Evolutionary conservation across 2,329 filamentous ascomycete genomes (phyloP).

Genomic region (Sporothrix phasma): DNA sequence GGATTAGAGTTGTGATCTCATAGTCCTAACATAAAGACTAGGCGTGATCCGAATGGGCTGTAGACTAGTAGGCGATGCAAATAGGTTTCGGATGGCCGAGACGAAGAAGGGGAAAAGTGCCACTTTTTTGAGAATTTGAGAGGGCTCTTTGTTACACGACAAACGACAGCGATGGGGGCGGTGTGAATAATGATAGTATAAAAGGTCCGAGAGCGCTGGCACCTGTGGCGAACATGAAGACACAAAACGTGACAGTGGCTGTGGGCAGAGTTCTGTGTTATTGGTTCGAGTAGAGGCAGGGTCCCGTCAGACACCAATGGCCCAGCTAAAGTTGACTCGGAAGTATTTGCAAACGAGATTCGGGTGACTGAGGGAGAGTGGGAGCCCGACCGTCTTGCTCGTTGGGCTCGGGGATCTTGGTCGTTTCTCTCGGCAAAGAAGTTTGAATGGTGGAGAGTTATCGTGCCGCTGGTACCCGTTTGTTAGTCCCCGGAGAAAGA

Average conservation of each 20-base stretch:
- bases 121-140: neutral
- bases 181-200: conserved; percentile 12
- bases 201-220: neutral
- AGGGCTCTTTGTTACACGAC: conserved; percentile 1
- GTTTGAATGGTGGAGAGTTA: neutral
- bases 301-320: neutral
- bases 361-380: neutral
- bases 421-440: neutral
- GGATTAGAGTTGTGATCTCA: neutral
- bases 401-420: neutral
- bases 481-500: neutral
- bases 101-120: neutral
- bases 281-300: neutral
- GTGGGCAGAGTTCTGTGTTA: neutral
- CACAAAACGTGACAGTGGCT: neutral
- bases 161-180: conserved; percentile 12
- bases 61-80: no score
- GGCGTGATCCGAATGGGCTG: neutral
- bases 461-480: neutral
- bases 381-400: no score
- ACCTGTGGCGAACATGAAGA: neutral
- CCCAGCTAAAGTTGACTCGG: neutral
- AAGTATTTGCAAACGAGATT: neutral
- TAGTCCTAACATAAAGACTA: neutral
- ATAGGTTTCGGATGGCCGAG: neutral